Percentiles rank a stretch among this genome's conserved stretches.
phyloP scores from a whole-genome alignment of 257 asterid genomes.

The Nicotiana obtusifolia region DNA sequence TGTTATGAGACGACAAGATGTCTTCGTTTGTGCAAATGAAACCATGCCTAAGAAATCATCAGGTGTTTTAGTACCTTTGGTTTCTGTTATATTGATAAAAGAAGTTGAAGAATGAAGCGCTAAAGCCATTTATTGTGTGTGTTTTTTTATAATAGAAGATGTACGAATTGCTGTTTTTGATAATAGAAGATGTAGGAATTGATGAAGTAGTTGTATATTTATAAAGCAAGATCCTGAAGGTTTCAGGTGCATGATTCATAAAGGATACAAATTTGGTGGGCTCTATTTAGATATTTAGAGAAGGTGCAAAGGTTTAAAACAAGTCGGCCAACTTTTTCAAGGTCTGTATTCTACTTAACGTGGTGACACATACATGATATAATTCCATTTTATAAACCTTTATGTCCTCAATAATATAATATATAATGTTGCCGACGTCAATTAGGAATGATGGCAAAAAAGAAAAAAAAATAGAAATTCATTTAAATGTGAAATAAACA shows the following conservation, averaged over 20 bases:
- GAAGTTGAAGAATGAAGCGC: constrained; percentile 66
- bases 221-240: constrained; percentile 24
- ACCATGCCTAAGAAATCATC: constrained; percentile 45
- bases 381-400: too few relatives aligned
- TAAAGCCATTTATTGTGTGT: constrained; percentile 41
- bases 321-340: too few relatives aligned
- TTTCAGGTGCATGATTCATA: constrained; percentile 9
- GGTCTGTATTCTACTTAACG: neutral
- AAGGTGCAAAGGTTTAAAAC: too few relatives aligned
- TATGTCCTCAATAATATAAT: neutral
- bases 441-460: too few relatives aligned
- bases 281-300: constrained; percentile 31
- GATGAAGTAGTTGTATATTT: constrained; percentile 25
- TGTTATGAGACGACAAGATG: constrained; percentile 38
- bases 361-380: too few relatives aligned
- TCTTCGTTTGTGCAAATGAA: constrained; percentile 41
- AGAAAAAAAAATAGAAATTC: too few relatives aligned
- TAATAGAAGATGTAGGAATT: neutral
- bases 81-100: constrained; percentile 46
- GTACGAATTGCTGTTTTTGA: constrained; percentile 29
- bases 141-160: constrained; percentile 1
- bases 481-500: too few relatives aligned
- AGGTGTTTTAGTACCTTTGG: constrained; percentile 31
- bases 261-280: constrained; percentile 54
- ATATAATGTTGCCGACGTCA: too few relatives aligned